Evolutionary conservation across 768 basidiomycete species (phyloP).

Genomic region (Suillus bovinus): DNA sequence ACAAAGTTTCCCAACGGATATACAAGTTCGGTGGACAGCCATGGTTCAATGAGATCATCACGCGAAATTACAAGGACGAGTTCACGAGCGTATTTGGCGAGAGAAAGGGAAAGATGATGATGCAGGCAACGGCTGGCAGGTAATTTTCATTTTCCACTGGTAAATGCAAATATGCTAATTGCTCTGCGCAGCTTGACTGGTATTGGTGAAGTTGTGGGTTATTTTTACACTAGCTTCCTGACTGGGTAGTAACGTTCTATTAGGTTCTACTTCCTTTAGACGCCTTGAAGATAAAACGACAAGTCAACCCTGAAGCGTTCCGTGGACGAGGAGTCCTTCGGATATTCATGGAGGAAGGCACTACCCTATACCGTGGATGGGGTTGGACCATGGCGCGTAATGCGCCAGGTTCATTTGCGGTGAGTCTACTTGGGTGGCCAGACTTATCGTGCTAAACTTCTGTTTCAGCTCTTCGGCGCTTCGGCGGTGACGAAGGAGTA

Average conservation of each 20-base stretch:
- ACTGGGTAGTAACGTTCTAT: background rate
- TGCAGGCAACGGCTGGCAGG: conserved; percentile 95
- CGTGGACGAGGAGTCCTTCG: conserved; percentile 88
- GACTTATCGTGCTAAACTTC: background rate
- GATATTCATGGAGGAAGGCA: conserved; percentile 90
- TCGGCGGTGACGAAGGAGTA: conserved; percentile 96
- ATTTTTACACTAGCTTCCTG: background rate
- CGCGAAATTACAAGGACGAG: conserved; percentile 72
- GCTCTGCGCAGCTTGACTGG: conserved; percentile 51
- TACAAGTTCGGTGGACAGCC: conserved; percentile 99
- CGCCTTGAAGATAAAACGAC: conserved; percentile 97
- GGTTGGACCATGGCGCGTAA: conserved; percentile 99
- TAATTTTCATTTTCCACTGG: conserved; percentile 32
- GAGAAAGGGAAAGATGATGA: conserved; percentile 93
- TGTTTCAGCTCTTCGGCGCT: conserved; percentile 90
- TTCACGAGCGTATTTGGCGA: conserved; percentile 90
- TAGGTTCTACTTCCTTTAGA: conserved; percentile 94
- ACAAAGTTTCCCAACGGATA: conserved; percentile 91
- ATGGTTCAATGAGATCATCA: conserved; percentile 93
- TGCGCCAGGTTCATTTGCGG: conserved; percentile 93
- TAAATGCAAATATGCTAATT: background rate
- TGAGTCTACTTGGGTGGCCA: conserved; percentile 39
- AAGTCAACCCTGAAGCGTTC: conserved; percentile 98
- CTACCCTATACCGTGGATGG: conserved; percentile 94
- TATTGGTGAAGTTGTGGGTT: conserved; percentile 93